phyloP scores from a whole-genome alignment of 2,329 filamentous ascomycete species.

The Pseudogymnoascus sp. region DNA sequence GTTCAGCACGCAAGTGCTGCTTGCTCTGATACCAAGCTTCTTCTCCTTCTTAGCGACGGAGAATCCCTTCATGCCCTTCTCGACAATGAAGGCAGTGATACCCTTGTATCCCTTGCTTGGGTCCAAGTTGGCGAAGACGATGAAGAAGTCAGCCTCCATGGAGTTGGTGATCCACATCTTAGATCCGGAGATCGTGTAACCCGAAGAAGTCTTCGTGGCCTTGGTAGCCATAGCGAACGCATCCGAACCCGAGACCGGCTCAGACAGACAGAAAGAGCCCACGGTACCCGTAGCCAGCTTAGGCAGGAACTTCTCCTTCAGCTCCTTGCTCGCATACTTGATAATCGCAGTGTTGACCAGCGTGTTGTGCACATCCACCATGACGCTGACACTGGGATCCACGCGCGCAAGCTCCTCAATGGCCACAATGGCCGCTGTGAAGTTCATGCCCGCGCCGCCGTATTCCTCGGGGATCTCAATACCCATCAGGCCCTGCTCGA shows the following conservation, averaged over 20 bases:
- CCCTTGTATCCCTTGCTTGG: slow-evolving; percentile 91
- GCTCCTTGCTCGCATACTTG: slow-evolving; percentile 69
- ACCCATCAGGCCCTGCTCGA: slow-evolving; percentile 96
- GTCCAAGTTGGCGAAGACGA: slow-evolving; percentile 95
- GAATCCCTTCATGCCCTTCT: slow-evolving; percentile 85
- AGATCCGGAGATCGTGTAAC: slow-evolving; percentile 79
- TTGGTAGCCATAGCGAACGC: slow-evolving; percentile 92
- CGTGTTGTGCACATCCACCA: slow-evolving; percentile 97
- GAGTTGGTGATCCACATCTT: slow-evolving; percentile 99
- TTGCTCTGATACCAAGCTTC: slow-evolving; percentile 94
- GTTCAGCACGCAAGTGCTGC: slow-evolving; percentile 93
- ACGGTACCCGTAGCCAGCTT: slow-evolving; percentile 83
- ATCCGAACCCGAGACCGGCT: slow-evolving; percentile 88
- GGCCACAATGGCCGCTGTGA: slow-evolving; percentile 88
- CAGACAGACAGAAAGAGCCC: slow-evolving; percentile 83
- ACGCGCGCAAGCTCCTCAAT: slow-evolving; percentile 94
- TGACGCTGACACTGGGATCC: slow-evolving; percentile 87
- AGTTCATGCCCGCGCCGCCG: slow-evolving; percentile 97
- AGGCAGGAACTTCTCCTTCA: slow-evolving; percentile 85
- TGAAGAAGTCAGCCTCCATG: slow-evolving; percentile 88
- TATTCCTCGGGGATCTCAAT: slow-evolving; percentile 97
- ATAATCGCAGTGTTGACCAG: slow-evolving; percentile 89
- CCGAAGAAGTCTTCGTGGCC: slow-evolving; percentile 72
- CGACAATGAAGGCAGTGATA: slow-evolving; percentile 91
- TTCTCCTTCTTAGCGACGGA: slow-evolving; percentile 99